A percentile compares a stretch with the other conserved stretches of the same genome.
These are phyloP conservation scores for Spathaspora sp. DNA, from an alignment of 1,139 yeast genomes.

Conservation along the genomic window DNA sequence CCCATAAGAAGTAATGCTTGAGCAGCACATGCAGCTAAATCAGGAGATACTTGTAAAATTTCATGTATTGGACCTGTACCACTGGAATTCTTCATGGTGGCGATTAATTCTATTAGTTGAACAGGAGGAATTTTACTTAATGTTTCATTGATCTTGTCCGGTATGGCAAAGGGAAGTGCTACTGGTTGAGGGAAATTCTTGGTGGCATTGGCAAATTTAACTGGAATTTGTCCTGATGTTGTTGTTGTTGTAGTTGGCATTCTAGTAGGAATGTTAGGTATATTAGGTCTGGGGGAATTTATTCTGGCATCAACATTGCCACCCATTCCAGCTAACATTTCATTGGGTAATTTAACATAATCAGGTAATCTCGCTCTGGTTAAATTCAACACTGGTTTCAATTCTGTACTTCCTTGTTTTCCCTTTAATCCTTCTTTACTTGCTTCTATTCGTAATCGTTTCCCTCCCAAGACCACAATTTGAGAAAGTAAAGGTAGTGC, in stretches of 20 bases:
- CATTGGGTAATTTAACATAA: conserved; percentile 55
- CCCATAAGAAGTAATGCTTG: conserved; percentile 81
- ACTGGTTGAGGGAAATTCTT: conserved; percentile 50
- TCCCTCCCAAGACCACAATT: conserved; percentile 40
- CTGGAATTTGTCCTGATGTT: conserved; percentile 33
- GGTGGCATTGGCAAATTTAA: conserved; percentile 49
- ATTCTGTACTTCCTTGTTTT: conserved; percentile 14
- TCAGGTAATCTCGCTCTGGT: conserved; percentile 49
- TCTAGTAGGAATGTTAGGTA: conserved; percentile 3
- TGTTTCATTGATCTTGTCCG: conserved; percentile 56
- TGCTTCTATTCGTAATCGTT: conserved; percentile 53
- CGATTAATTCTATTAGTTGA: conserved; percentile 62
- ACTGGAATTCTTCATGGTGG: conserved; percentile 57
- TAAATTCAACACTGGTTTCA: conserved; percentile 41
- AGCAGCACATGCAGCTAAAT: conserved; percentile 63
- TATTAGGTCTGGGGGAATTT: conserved; percentile 9
- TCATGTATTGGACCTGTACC: conserved; percentile 52
- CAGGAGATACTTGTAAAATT: conserved; percentile 54
- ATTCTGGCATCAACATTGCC: conserved; percentile 3
- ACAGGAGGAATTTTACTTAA: conserved; percentile 66
- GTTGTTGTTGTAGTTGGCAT: conserved; percentile 7
- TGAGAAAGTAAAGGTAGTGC: conserved; percentile 47
- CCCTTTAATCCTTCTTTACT: conserved; percentile 60
- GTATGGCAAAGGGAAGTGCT: conserved; percentile 40
- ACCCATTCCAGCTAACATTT: conserved; percentile 28